Evolutionary conservation across 306 rosid species (phyloP).

Genomic region (Lagenaria siceraria): DNA sequence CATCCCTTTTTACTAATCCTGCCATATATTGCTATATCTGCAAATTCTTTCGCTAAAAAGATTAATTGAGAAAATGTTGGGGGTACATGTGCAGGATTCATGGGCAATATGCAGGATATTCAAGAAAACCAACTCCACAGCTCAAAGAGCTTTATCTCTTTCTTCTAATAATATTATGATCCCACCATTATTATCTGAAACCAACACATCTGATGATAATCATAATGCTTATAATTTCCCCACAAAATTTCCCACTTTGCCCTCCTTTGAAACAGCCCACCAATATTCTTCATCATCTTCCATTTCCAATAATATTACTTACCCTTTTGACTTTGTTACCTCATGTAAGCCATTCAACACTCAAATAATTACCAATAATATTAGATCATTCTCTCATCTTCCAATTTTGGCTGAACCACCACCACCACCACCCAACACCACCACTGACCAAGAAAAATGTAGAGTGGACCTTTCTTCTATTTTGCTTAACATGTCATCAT

Average conservation of each 20-base stretch:
- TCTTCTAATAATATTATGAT: conserved; percentile 9
- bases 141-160: conserved; percentile 70
- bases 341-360: background rate
- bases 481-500: conserved; percentile 65
- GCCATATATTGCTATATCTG: no score
- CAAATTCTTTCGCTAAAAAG: no score
- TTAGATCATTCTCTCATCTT: background rate
- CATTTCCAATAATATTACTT: background rate
- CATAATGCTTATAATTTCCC: background rate
- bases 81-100: conserved; percentile 84
- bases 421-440: background rate
- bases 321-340: conserved; percentile 7
- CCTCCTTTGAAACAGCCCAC: background rate
- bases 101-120: conserved; percentile 98
- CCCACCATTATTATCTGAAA: conserved; percentile 6
- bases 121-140: conserved; percentile 74
- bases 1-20: no score
- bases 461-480: conserved; percentile 45
- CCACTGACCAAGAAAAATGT: background rate
- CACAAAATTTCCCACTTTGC: background rate
- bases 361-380: background rate
- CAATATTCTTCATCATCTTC: background rate
- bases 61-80: no score
- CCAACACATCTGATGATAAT: background rate
- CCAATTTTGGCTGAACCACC: background rate